Evolutionary conservation across 2,329 filamentous ascomycete genomes (phyloP).

Genomic region (Allantophomopsis cytisporea): DNA sequence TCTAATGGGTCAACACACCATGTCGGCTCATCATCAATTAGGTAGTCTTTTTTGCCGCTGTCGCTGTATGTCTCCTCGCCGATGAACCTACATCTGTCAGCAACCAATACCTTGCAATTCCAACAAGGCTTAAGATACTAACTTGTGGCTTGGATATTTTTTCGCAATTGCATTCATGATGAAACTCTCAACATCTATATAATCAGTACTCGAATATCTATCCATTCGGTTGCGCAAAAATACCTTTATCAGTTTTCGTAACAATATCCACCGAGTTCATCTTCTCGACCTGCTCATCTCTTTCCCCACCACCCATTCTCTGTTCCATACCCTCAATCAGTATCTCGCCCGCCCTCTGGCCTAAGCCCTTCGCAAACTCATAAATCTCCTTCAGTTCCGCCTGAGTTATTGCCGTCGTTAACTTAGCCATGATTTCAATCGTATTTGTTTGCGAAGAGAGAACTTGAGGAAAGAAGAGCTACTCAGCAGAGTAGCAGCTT

Average conservation of each 20-base stretch:
- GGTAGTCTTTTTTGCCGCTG: conserved; percentile 51
- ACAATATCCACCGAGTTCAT: conserved; percentile 67
- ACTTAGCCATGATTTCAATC: too few relatives aligned
- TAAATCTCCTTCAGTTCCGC: conserved; percentile 51
- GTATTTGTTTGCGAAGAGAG: too few relatives aligned
- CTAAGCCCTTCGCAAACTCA: conserved; percentile 55
- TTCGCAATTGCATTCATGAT: conserved; percentile 44
- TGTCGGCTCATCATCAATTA: conserved; percentile 49
- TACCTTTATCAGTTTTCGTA: conserved; percentile 63
- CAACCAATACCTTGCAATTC: conserved; percentile 9
- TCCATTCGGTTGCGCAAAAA: conserved; percentile 5
- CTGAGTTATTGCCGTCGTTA: too few relatives aligned
- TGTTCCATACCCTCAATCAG: conserved; percentile 49
- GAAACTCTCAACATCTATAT: conserved; percentile 55
- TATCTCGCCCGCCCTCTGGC: conserved; percentile 54
- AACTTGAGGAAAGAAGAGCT: too few relatives aligned
- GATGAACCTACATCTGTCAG: conserved; percentile 40
- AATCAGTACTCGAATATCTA: not conserved
- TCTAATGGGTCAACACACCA: conserved; percentile 71
- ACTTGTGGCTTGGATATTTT: conserved; percentile 55
- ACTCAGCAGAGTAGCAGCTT: too few relatives aligned
- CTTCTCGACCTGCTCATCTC: conserved; percentile 39
- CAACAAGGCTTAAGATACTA: conserved; percentile 2
- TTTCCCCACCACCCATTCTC: conserved; percentile 19
- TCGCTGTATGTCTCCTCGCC: conserved; percentile 67